phyloP scores from a whole-genome alignment of 495 filamentous ascomycete species.

The Neurospora sp. region DNA sequence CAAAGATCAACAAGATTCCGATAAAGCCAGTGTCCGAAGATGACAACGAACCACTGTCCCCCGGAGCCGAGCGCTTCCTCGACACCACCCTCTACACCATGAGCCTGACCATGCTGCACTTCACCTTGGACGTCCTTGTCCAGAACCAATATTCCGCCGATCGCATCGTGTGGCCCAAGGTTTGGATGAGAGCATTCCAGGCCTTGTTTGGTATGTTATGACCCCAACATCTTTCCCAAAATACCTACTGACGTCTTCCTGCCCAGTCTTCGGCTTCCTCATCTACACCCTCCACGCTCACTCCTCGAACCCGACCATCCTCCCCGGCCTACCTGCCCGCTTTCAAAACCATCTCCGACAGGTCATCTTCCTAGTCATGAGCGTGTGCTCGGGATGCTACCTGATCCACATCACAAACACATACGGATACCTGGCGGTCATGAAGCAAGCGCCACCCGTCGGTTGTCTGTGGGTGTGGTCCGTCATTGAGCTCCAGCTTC shows the following conservation, averaged over 20 bases:
- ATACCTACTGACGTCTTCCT: background rate
- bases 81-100: constrained; percentile 58
- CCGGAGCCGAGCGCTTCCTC: constrained; percentile 40
- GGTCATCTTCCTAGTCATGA: constrained; percentile 47
- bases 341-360: constrained; percentile 44
- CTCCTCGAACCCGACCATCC: constrained; percentile 26
- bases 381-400: constrained; percentile 56
- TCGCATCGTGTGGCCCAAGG: constrained; percentile 44
- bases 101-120: constrained; percentile 70
- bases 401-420: constrained; percentile 72
- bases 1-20: constrained; percentile 3
- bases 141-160: constrained; percentile 78
- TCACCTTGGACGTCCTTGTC: constrained; percentile 83
- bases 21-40: constrained; percentile 14
- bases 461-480: constrained; percentile 93
- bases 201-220: constrained; percentile 38
- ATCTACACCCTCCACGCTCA: constrained; percentile 52
- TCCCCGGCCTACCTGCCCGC: constrained; percentile 29
- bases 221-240: too few relatives aligned
- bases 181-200: constrained; percentile 42
- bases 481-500: constrained; percentile 73
- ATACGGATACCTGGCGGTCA: constrained; percentile 71
- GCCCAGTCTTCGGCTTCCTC: constrained; percentile 50
- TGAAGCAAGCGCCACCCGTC: constrained; percentile 85
- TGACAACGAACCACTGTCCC: constrained; percentile 22